Base-by-base conservation (phyloP, 371 early-diverging fungal genomes). In the Mucor mucedo region DNA sequence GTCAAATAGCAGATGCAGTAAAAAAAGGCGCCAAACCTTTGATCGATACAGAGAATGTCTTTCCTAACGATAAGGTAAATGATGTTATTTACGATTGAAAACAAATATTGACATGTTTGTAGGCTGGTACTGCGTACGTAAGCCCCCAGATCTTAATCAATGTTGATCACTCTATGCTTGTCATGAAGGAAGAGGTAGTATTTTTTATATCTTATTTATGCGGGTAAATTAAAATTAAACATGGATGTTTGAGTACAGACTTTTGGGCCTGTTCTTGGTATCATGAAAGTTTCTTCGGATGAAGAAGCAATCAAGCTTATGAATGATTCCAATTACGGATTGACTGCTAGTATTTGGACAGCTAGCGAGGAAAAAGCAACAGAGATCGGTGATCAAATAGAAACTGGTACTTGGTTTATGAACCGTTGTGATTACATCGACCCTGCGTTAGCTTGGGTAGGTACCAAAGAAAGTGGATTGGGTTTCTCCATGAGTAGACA, bases 321-420 rank as follows among this genome's bases (percentile, higher is more conserved):
- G 90, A 95, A 95, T 63, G 94, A 95, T 68, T 87, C 87, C 16
- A 78, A 83, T 13, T 95, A 87, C 74, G 95, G 95, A 4, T 71
- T 95, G 52, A 92, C 95, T n/a, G 90, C 93, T 3, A 87, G 88
- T 42, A 86, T 94, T 50, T 94, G 95, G 95, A 93, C 95, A 0
- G 63, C 75, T 50, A 86, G 87, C 65, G 63, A 68, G 3, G 84
- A 87, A 11, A 84, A 82, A 28, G 92, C 87, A 0, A 28, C 85
- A 40, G 73, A 58, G 13, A 86, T 93, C 60, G 91, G 88, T 8
- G 84, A 89, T 52, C 83, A 80, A 57, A 82, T 93, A 52, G 89
- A 93, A 55, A 86, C 88, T 0, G 95, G 95, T 13, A 93, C 95
- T n/a, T 87, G 90, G 83, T 94, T 91, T 69, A 86, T 91, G 89